These are phyloP conservation scores for Niveomyces coronatus DNA, from an alignment of 2,329 filamentous ascomycete genomes.

Conservation along the genomic window DNA sequence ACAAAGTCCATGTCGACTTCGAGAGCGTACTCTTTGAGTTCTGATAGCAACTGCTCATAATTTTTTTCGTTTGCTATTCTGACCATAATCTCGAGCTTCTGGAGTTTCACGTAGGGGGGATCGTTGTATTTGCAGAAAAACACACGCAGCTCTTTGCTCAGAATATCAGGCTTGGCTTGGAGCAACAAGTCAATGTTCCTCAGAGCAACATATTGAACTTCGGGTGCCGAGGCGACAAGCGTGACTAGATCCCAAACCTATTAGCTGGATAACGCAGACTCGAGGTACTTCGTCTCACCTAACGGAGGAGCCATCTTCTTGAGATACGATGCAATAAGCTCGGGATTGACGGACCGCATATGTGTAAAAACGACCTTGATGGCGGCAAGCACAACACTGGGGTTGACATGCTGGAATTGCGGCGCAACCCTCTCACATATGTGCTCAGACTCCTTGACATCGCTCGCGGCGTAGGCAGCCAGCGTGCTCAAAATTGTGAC, in stretches of 20 bases:
- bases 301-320: conserved; percentile 98
- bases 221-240: conserved; percentile 85
- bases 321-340: conserved; percentile 73
- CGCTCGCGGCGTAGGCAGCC: conserved; percentile 76
- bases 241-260: conserved; percentile 51
- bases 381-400: conserved; percentile 91
- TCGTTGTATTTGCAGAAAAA: conserved; percentile 99
- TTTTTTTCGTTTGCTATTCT: conserved; percentile 97
- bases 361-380: conserved; percentile 97
- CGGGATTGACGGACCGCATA: conserved; percentile 73
- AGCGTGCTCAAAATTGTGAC: conserved; percentile 87
- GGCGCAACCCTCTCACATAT: conserved; percentile 94
- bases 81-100: conserved; percentile 98
- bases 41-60: conserved; percentile 85
- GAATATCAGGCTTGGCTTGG: conserved; percentile 90
- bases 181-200: conserved; percentile 93
- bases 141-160: conserved; percentile 93
- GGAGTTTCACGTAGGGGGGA: conserved; percentile 91
- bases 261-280: neutral
- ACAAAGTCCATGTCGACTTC: conserved; percentile 99
- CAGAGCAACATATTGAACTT: conserved; percentile 95
- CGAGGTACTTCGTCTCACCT: conserved; percentile 42
- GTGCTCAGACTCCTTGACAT: conserved; percentile 93
- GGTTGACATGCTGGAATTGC: conserved; percentile 97
- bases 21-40: conserved; percentile 93